Percentiles rank a stretch among this genome's conserved stretches.
Conservation (phyloP, 805 yeast species). For the Spathaspora sp. region DNA sequence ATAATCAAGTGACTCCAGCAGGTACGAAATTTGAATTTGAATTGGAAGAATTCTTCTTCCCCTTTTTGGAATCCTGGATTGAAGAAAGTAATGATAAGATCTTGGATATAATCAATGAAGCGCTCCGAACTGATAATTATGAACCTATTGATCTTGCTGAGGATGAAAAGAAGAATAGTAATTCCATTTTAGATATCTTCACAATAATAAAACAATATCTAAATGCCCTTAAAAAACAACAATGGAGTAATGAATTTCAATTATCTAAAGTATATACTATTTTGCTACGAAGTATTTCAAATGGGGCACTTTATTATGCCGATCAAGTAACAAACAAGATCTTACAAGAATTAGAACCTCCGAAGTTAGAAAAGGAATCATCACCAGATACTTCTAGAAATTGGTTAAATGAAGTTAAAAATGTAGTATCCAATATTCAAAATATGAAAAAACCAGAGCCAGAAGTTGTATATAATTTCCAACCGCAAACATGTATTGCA, state of each 20-base stretch:
- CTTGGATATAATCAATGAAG: slow-evolving; percentile 45
- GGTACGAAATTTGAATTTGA: slow-evolving; percentile 45
- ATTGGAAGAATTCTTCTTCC: slow-evolving; percentile 52
- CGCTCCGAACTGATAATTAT: slow-evolving; percentile 57
- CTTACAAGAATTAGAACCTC: slow-evolving; percentile 40
- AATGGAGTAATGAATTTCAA: slow-evolving; percentile 67
- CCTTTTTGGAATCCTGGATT: slow-evolving; percentile 35
- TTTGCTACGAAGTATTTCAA: slow-evolving; percentile 60
- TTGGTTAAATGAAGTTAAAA: slow-evolving; percentile 54
- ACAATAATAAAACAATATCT: slow-evolving; percentile 57
- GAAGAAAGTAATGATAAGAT: slow-evolving; percentile 46
- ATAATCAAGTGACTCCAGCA: slow-evolving; percentile 43
- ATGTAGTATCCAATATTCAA: slow-evolving; percentile 42
- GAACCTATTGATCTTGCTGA: slow-evolving; percentile 44
- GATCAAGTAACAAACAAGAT: slow-evolving; percentile 32
- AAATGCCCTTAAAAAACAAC: slow-evolving; percentile 51
- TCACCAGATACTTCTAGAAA: slow-evolving; percentile 18
- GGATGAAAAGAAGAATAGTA: slow-evolving; percentile 44
- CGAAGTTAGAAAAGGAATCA: slow-evolving; percentile 16
- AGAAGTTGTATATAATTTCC: slow-evolving; percentile 54
- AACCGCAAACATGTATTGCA: slow-evolving; percentile 66
- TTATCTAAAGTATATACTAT: slow-evolving; percentile 58
- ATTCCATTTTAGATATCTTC: slow-evolving; percentile 67
- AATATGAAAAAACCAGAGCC: slow-evolving; percentile 27
- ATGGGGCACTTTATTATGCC: slow-evolving; percentile 53